Evolutionary conservation across 306 rosid species (phyloP).

Genomic region (Cercis canadensis): DNA sequence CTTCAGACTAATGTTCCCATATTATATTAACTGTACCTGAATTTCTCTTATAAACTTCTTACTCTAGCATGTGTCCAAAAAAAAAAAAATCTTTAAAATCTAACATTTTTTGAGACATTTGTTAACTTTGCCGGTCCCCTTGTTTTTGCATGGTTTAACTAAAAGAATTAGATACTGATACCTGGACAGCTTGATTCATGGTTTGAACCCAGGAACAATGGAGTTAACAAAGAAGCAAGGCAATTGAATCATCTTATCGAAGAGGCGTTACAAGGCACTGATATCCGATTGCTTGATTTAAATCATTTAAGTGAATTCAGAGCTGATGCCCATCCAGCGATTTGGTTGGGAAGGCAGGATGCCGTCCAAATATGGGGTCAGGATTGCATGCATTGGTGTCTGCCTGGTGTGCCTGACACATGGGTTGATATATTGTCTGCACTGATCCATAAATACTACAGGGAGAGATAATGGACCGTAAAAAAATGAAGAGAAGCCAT

Average conservation of each 20-base stretch:
- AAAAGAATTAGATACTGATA: conserved; percentile 44
- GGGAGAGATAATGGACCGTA: conserved; percentile 30
- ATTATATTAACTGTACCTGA: background rate
- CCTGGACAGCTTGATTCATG: conserved; percentile 75
- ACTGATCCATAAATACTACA: conserved; percentile 48
- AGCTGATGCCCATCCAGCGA: conserved; percentile 78
- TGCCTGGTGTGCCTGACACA: conserved; percentile 90
- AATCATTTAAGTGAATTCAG: conserved; percentile 45
- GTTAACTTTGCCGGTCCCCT: background rate
- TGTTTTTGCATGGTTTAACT: conserved; percentile 22
- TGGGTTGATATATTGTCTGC: conserved; percentile 82
- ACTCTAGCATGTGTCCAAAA: conserved; percentile 22
- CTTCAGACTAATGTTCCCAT: too few relatives aligned
- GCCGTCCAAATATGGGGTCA: conserved; percentile 87
- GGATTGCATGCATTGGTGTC: conserved; percentile 97
- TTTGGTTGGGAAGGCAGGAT: conserved; percentile 90
- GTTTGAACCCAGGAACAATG: conserved; percentile 89
- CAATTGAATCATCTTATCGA: conserved; percentile 61
- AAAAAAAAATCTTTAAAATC: background rate
- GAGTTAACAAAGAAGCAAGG: conserved; percentile 87
- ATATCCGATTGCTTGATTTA: conserved; percentile 66
- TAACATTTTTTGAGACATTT: conserved; percentile 1
- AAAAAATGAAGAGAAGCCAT: conserved; percentile 5
- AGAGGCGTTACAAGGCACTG: conserved; percentile 58
- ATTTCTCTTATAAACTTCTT: conserved; percentile 4